phyloP scores from a whole-genome alignment of 306 rosid genomes.

The Benincasa hispida region DNA sequence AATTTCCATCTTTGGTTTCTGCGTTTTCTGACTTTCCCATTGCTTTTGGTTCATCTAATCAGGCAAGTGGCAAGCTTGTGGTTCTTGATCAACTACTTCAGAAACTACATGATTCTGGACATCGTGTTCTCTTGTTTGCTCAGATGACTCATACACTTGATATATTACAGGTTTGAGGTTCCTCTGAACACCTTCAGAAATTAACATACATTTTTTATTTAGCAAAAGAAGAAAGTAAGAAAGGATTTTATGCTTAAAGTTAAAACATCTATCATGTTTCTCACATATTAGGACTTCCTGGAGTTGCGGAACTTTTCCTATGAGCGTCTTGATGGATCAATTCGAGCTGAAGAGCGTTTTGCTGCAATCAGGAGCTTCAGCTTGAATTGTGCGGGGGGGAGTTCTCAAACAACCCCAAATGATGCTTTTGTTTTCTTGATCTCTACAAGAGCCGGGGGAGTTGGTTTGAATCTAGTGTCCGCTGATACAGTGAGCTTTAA shows the following conservation, averaged over 20 bases:
- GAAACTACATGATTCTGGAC: constrained; percentile 61
- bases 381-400: constrained; percentile 28
- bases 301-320: constrained; percentile 77
- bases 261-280: constrained; percentile 8
- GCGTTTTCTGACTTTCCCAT: not conserved
- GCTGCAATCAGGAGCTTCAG: constrained; percentile 96
- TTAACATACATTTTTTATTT: not conserved
- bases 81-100: constrained; percentile 79
- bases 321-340: constrained; percentile 94
- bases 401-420: constrained; percentile 32
- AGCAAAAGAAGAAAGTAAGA: not conserved
- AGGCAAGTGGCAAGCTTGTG: constrained; percentile 91
- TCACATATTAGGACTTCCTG: constrained; percentile 52
- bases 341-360: constrained; percentile 98
- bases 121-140: constrained; percentile 84
- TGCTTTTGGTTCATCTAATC: constrained; percentile 12
- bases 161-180: constrained; percentile 57
- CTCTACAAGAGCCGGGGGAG: constrained; percentile 97
- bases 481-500: constrained; percentile 89
- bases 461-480: constrained; percentile 91
- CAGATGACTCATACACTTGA: constrained; percentile 98
- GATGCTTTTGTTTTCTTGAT: constrained; percentile 85
- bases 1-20: not conserved
- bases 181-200: not conserved
- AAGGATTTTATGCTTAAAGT: not conserved